These are phyloP conservation scores for Coniosporium apollinis DNA, from an alignment of 495 filamentous ascomycete genomes.

Conservation along the genomic window DNA sequence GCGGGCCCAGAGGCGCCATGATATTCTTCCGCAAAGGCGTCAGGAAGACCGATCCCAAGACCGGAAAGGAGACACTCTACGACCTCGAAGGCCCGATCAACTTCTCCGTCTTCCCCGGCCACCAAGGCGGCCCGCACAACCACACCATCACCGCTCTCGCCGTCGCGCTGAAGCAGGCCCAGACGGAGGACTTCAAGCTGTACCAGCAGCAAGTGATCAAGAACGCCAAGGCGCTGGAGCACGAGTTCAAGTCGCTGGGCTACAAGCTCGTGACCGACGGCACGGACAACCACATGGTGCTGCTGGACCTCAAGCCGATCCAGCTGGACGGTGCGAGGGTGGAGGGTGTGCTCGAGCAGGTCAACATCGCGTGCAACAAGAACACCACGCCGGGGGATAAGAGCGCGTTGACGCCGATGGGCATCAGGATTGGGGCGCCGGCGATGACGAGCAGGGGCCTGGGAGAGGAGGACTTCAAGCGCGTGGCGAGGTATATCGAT, in stretches of 20 bases:
- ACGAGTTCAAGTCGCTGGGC: slow-evolving; percentile 59
- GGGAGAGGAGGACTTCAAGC: slow-evolving; percentile 82
- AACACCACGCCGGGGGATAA: slow-evolving; percentile 95
- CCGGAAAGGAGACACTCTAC: slow-evolving; percentile 67
- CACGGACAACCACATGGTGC: slow-evolving; percentile 92
- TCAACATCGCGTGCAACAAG: slow-evolving; percentile 94
- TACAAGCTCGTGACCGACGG: slow-evolving; percentile 86
- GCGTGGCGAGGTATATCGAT: slow-evolving; percentile 80
- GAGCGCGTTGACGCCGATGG: slow-evolving; percentile 80
- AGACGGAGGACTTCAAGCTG: slow-evolving; percentile 66
- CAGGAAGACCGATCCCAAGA: slow-evolving; percentile 66
- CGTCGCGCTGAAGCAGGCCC: slow-evolving; percentile 86
- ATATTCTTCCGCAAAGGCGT: slow-evolving; percentile 96
- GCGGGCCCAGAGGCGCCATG: slow-evolving; percentile 88
- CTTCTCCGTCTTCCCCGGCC: slow-evolving; percentile 92
- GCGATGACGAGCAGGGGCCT: slow-evolving; percentile 94
- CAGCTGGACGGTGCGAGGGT: slow-evolving; percentile 84
- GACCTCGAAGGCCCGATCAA: slow-evolving; percentile 92
- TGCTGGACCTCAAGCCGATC: slow-evolving; percentile 86
- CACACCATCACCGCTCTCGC: slow-evolving; percentile 94
- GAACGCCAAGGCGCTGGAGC: slow-evolving; percentile 73
- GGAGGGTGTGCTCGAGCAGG: slow-evolving; percentile 84
- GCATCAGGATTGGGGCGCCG: slow-evolving; percentile 81
- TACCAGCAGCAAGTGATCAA: slow-evolving; percentile 79
- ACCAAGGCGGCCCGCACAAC: slow-evolving; percentile 96